Conservation (phyloP, 2,329 filamentous ascomycete genomes). For the Periconia macrospinosa region DNA sequence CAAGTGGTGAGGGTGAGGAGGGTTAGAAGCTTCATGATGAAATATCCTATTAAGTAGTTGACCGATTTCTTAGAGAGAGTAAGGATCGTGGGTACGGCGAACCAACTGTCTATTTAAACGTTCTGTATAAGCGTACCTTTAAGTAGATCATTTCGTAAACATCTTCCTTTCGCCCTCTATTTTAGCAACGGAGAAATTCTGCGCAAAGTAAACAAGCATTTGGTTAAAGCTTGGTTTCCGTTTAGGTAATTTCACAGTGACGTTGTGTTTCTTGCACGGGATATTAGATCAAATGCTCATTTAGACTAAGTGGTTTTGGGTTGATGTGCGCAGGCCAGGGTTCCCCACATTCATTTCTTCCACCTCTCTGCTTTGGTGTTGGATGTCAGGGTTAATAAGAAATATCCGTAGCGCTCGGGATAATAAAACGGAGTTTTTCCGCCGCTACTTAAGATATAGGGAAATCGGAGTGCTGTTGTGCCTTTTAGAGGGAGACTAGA, state of each 20-base stretch:
- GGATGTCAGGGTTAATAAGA: neutral
- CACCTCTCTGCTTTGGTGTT: neutral
- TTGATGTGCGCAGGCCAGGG: too few species aligned
- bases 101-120: too few species aligned
- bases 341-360: neutral
- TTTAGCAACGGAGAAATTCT: neutral
- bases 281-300: too few species aligned
- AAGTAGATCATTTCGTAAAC: too few species aligned
- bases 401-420: neutral
- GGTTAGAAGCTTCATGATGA: constrained; percentile 32
- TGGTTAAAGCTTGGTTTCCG: neutral
- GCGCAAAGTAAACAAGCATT: neutral
- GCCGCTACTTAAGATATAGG: neutral
- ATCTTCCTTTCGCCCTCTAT: too few species aligned
- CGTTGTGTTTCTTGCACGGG: too few species aligned
- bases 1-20: constrained; percentile 26
- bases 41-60: too few species aligned
- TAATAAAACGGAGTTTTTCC: neutral
- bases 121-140: too few species aligned
- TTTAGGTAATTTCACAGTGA: neutral
- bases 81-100: too few species aligned
- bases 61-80: too few species aligned
- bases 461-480: neutral
- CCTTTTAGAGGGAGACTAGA: neutral
- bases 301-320: too few species aligned